Conservation (phyloP, 2,329 filamentous ascomycete species). For the Aspergillus fructus region DNA sequence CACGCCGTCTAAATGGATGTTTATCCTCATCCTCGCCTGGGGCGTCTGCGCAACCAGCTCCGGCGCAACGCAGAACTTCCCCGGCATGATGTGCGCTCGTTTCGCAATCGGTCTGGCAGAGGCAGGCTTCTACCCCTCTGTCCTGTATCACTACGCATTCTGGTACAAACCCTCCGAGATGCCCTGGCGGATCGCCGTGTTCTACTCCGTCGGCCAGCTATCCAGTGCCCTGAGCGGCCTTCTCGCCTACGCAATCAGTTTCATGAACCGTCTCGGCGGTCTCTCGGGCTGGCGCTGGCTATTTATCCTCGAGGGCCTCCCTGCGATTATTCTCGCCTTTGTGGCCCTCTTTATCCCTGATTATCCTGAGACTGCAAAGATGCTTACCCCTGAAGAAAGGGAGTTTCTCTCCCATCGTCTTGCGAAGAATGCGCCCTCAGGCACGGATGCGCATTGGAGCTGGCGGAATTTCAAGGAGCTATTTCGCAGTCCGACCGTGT, state of each 20-base stretch:
- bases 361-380: slow-evolving; percentile 32
- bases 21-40: slow-evolving; percentile 36
- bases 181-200: slow-evolving; percentile 38
- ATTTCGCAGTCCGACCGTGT: slow-evolving; percentile 36
- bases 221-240: slow-evolving; percentile 34
- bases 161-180: slow-evolving; percentile 40
- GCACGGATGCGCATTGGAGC: slow-evolving; percentile 35
- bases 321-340: slow-evolving; percentile 31
- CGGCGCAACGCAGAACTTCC: slow-evolving; percentile 35
- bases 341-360: slow-evolving; percentile 33
- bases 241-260: slow-evolving; percentile 39
- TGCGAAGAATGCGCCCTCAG: slow-evolving; percentile 29
- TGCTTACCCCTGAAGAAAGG: slow-evolving; percentile 30
- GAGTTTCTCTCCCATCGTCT: slow-evolving; percentile 26
- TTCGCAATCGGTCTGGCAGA: slow-evolving; percentile 40
- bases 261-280: slow-evolving; percentile 34
- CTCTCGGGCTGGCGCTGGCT: slow-evolving; percentile 41
- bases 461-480: slow-evolving; percentile 29
- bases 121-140: slow-evolving; percentile 37
- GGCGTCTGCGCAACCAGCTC: slow-evolving; percentile 38
- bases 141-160: slow-evolving; percentile 40
- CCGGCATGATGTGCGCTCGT: slow-evolving; percentile 40
- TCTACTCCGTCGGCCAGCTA: slow-evolving; percentile 38
- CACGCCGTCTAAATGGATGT: slow-evolving; percentile 38
- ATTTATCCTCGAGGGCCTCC: slow-evolving; percentile 39